Conservation (phyloP, 2,329 filamentous ascomycete genomes). For the Fusarium nurragi region DNA sequence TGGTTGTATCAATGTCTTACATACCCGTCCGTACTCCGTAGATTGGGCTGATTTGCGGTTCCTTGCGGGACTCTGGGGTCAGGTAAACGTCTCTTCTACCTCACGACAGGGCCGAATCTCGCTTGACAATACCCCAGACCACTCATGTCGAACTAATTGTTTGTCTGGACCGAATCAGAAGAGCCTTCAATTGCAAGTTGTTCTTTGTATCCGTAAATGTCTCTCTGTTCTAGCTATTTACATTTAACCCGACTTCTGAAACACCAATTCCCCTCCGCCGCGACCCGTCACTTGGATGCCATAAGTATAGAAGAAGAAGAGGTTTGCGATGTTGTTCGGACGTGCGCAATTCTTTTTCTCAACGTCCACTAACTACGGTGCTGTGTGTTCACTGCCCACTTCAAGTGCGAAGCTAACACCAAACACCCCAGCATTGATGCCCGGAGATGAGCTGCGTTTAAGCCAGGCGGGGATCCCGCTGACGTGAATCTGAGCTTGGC, state of each 20-base stretch:
- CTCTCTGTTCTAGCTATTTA: not conserved
- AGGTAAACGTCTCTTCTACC: not conserved
- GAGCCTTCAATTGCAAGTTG: not conserved
- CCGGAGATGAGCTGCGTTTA: constrained; percentile 44
- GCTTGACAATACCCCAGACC: constrained; percentile 24
- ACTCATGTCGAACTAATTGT: not conserved
- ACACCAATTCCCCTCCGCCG: constrained; percentile 21
- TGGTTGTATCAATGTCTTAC: constrained; percentile 1
- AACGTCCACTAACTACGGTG: not conserved
- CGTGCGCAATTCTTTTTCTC: not conserved
- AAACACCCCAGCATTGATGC: constrained; percentile 34
- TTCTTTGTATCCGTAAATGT: not conserved
- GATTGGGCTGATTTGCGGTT: not conserved
- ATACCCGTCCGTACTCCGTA: not conserved
- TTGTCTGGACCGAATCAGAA: not conserved
- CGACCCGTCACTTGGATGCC: constrained; percentile 10
- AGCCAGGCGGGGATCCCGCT: constrained; percentile 40
- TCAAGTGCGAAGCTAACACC: constrained; percentile 4
- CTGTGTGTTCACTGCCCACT: not conserved
- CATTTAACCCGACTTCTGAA: constrained; percentile 36
- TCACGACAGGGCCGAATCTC: constrained; percentile 19
- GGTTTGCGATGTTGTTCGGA: not conserved
- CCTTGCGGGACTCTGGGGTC: not conserved
- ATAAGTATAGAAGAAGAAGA: constrained; percentile 3
- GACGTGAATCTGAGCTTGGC: constrained; percentile 45